Conservation (phyloP, 2,329 filamentous ascomycete genomes). For the Neocatenulostroma microsporum region DNA sequence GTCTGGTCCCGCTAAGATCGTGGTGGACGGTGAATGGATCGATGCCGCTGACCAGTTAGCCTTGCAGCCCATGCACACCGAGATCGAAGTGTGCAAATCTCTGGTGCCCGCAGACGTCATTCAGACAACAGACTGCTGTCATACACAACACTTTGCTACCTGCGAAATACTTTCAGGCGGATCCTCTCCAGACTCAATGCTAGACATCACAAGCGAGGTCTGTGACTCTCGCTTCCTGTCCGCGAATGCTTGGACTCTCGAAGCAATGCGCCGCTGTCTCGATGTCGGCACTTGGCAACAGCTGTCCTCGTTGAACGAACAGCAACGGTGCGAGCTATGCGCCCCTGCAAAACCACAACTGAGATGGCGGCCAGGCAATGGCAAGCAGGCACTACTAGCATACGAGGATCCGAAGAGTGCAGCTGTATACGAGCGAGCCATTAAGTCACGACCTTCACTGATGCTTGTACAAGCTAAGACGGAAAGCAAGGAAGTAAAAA, state of each 20-base stretch:
- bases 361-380: slow-evolving; percentile 30
- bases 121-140: too few species aligned
- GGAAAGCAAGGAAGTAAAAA: too few species aligned
- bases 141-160: not conserved
- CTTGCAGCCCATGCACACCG: too few species aligned
- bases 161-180: too few species aligned
- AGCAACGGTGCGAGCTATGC: slow-evolving; percentile 22
- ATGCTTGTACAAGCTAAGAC: slow-evolving; percentile 12
- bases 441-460: slow-evolving; percentile 42
- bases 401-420: slow-evolving; percentile 47
- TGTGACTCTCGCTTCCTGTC: slow-evolving; percentile 14
- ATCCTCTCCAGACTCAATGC: too few species aligned
- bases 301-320: not conserved
- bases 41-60: too few species aligned
- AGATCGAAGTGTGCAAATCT: too few species aligned
- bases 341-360: slow-evolving; percentile 32
- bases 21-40: too few species aligned
- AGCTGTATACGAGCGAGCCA: slow-evolving; percentile 41
- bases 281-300: slow-evolving; percentile 11
- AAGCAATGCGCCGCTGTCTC: slow-evolving; percentile 18
- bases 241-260: slow-evolving; percentile 16
- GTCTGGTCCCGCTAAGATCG: too few species aligned
- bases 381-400: slow-evolving; percentile 31
- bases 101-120: too few species aligned
- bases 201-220: slow-evolving; percentile 6